Evolutionary conservation across 202 grass and related monocot species (phyloP), one percentile per base, ranked within the genome.

Genomic region (Zizania palustris): DNA sequence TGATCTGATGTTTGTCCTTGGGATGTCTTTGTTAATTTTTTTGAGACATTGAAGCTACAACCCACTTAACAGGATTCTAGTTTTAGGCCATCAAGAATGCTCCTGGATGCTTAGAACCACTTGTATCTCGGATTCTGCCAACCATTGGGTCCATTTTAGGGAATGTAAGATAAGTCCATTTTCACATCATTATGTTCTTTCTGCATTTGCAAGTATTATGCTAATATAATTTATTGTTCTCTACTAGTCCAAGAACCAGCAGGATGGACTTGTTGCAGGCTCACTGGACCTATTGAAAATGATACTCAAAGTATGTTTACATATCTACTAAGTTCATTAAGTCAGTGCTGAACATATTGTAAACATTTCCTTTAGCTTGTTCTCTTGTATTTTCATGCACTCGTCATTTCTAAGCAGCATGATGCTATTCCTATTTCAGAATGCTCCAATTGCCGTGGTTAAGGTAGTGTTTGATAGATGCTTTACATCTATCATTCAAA

Each of bases 81-180:
- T 82, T 88, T 83, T 86, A 98, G 95, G 91, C 89, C 53, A 90
- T 98, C 76, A 98, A 98, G 89, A 90, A 88, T 81, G 83, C 95
- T 92, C 89, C 89, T 72, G 87, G 87, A 69, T 98, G 95, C 45
- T 81, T 98, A 81, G 77, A 89, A 41, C 83, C 87, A 0, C 82
- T 98, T 82, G 86, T 97, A 19, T 88, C 82, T 38, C 87, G 95
- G 62, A 86, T 98, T 80, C 85, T 98, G 42, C 95, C 89, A 46
- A 86, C 83, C 13, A 86, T 94, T 78, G 82, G 78, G 68, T 82
- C 95, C 76, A 93, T 98, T 79, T 80, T 98, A 69, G 78, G 64
- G 60, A 94, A 92, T 74, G 95, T 90, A 89, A 85, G 75, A 59
- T 71, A 84, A 44, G 71, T 21, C 68, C 28, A 59, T 43, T 80